Evolutionary conservation across 2,329 filamentous ascomycete species (phyloP).

Genomic region (Aureobasidium sp.): DNA sequence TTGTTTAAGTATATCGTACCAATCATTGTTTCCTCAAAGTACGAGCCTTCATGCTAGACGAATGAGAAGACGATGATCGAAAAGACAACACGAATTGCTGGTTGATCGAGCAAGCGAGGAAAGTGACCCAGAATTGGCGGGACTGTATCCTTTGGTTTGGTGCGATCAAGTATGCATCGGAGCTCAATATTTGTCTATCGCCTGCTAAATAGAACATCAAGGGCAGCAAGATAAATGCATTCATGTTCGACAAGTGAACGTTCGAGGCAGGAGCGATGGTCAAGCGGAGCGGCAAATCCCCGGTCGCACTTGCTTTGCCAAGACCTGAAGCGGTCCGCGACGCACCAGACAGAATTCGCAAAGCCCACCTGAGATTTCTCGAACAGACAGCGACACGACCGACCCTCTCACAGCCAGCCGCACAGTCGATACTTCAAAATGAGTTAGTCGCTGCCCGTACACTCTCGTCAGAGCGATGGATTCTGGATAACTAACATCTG

Average conservation of each 20-base stretch:
- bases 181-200: too few species aligned
- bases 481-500: conserved; percentile 35
- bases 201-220: neutral
- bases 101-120: neutral
- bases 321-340: neutral
- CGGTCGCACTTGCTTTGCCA: neutral
- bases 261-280: neutral
- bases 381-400: conserved; percentile 9
- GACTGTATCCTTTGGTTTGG: neutral
- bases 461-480: neutral
- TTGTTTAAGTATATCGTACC: too few species aligned
- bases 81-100: neutral
- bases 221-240: neutral
- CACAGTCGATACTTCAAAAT: conserved; percentile 14
- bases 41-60: too few species aligned
- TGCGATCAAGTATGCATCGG: neutral
- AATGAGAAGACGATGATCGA: too few species aligned
- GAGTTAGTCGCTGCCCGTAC: conserved; percentile 14
- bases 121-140: neutral
- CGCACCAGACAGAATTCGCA: neutral
- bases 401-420: conserved; percentile 13
- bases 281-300: neutral
- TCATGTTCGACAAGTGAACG: neutral
- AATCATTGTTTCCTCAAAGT: too few species aligned
- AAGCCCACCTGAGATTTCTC: neutral